A percentile compares a stretch with the other conserved stretches of the same genome.
phyloP scores from a whole-genome alignment of 352 stramenopile species.

The Globisporangium cystogenes region DNA sequence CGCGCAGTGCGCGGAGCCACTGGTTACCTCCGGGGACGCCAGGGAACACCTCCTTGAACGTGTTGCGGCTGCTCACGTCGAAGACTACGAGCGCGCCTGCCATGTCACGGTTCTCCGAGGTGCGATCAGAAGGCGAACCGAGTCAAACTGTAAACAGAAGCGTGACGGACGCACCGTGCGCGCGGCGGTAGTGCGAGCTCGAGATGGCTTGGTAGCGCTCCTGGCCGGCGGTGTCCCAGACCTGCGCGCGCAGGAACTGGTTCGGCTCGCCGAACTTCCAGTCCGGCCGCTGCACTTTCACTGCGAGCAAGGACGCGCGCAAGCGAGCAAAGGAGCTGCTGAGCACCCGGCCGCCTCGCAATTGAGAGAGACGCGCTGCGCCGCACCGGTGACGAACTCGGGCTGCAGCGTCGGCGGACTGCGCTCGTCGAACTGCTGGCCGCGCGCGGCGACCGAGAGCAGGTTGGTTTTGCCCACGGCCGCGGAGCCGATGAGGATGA shows the following conservation, averaged over 20 bases:
- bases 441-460: constrained; percentile 43
- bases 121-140: not conserved
- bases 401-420: constrained; percentile 47
- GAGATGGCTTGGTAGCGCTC: constrained; percentile 72
- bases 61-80: constrained; percentile 52
- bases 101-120: not conserved
- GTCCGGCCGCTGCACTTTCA: constrained; percentile 60
- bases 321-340: not conserved
- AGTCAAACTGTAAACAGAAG: not conserved
- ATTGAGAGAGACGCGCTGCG: no score
- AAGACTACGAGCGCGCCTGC: constrained; percentile 63
- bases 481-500: constrained; percentile 57
- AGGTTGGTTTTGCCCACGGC: constrained; percentile 67
- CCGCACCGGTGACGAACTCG: constrained; percentile 53
- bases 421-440: constrained; percentile 50
- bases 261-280: constrained; percentile 68
- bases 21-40: constrained; percentile 39
- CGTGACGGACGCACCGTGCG: constrained; percentile 30
- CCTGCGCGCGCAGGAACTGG: constrained; percentile 58
- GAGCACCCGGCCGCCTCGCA: no score
- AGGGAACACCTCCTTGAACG: constrained; percentile 64
- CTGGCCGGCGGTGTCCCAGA: constrained; percentile 69
- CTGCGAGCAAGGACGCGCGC: constrained; percentile 8
- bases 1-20: constrained; percentile 58
- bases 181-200: constrained; percentile 61